Base-by-base conservation (phyloP, 108 stramenopile species). In the Hondaea fermentalgiana region DNA sequence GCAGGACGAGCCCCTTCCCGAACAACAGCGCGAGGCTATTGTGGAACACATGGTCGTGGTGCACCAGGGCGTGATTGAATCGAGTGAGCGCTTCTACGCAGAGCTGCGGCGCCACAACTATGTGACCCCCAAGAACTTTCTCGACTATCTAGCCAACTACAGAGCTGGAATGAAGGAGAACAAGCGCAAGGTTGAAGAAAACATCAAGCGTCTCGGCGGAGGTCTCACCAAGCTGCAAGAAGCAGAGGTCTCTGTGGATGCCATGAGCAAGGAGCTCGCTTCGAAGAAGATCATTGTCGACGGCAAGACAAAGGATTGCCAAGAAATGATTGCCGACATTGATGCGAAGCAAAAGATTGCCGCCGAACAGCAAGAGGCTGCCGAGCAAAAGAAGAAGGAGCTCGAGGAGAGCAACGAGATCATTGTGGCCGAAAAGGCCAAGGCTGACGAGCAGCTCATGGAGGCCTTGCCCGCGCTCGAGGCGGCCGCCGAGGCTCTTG, bases 41-140 rank as follows among this genome's bases (percentile, higher is more conserved):
- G 88, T 94, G 14, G 91, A 55, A 58, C 95, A 95, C 89, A 91
- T 95, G 83, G 94, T 95, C 14, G 91, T 91, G 59, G 89, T 93
- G 14, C 95, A 95, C 92, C 88, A 91, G 87, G 28, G 45, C 23
- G 92, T 93, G 58, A 87, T 91, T 25, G 51, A 29, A 3, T 69
- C 87, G 72, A 88, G 88, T 28, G n/a, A 58, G 58, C 88, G 92
- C 16, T 95, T 95, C 87, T 91, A 92, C 25, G 89, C 87, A 55
- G 92, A 92, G 49, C 89, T 95, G 88, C 89, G 94, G 28, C 91
- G 95, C 35, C 91, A 93, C 89, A 94, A 95, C 91, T 94, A 94
- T 88, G 95, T 95, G 45, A 95, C 95, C 21, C 94, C 95, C 6
- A 94, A 94, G 60, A 95, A 95, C 87, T 95, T 94, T 87, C 89